These are phyloP conservation scores for Triadica sebifera DNA, from an alignment of 345 rosid genomes.

Conservation along the genomic window DNA sequence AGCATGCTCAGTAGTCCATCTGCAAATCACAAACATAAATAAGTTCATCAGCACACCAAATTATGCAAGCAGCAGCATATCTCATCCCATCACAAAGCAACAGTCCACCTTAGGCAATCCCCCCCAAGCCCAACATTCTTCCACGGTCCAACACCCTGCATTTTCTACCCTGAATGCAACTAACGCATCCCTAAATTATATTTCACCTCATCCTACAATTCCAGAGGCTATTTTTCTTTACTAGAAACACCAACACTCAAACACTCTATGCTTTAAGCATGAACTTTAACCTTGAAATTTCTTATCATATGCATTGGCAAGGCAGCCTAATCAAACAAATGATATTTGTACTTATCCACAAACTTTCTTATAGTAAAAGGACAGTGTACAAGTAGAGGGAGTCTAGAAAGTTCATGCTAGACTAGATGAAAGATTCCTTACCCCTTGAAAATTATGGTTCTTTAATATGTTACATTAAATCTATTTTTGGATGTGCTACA, in stretches of 20 bases:
- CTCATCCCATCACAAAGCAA: not conserved
- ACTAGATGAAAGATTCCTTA: not conserved
- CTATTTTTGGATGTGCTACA: not conserved
- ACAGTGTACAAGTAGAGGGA: not conserved
- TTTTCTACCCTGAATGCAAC: not conserved
- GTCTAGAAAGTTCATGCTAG: not conserved
- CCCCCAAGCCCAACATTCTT: not conserved
- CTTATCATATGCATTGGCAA: not conserved
- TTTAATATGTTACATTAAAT: not conserved
- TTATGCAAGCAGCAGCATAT: not conserved
- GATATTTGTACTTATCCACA: not conserved
- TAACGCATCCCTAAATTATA: not conserved
- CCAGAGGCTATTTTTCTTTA: not conserved
- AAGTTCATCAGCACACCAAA: not conserved
- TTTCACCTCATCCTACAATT: not conserved
- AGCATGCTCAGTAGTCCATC: not conserved
- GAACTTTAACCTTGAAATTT: too few species aligned
- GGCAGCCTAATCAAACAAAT: not conserved
- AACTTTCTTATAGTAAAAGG: not conserved
- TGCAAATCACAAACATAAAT: not conserved
- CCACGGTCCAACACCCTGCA: not conserved
- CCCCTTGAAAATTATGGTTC: not conserved
- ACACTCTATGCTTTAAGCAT: too few species aligned
- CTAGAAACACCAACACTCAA: not conserved
- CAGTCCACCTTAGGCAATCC: not conserved